phyloP scores from a whole-genome alignment of 352 stramenopile genomes.

The Elongisporangium undulatum region DNA sequence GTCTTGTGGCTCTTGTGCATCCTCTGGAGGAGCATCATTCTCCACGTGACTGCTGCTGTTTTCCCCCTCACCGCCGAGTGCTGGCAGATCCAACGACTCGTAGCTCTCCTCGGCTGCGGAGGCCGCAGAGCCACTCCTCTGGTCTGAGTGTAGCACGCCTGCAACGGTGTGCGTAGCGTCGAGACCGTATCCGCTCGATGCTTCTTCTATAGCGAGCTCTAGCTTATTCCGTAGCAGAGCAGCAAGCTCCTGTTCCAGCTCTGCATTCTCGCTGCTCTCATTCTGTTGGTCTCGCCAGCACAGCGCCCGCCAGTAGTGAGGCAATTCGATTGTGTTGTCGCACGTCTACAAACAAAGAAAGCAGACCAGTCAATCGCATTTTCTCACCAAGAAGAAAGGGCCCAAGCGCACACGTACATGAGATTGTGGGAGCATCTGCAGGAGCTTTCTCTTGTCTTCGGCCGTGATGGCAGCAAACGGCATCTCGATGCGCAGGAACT shows the following conservation, averaged over 20 bases:
- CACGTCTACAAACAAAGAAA: conserved; percentile 37
- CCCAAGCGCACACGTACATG: conserved; percentile 33
- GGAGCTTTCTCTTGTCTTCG: conserved; percentile 31
- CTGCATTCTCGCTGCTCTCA: conserved; percentile 12
- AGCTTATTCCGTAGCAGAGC: conserved; percentile 53
- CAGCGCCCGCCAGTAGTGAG: conserved; percentile 69
- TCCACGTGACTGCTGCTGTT: conserved; percentile 5
- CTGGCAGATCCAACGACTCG: conserved; percentile 56
- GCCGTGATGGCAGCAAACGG: conserved; percentile 44
- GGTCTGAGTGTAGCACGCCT: conserved; percentile 8
- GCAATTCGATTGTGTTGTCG: conserved; percentile 70
- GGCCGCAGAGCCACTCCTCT: background rate
- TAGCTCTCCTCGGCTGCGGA: conserved; percentile 47
- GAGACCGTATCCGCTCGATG: conserved; percentile 63
- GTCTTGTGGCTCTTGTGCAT: background rate
- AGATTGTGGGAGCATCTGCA: conserved; percentile 67
- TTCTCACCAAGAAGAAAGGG: background rate
- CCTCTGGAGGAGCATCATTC: conserved; percentile 3
- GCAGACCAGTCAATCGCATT: background rate
- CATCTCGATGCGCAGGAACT: conserved; percentile 82
- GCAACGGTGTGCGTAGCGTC: conserved; percentile 33
- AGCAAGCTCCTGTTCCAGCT: conserved; percentile 36
- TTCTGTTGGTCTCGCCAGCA: conserved; percentile 44
- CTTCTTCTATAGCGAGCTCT: conserved; percentile 35
- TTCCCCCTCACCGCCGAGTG: conserved; percentile 17